A percentile compares a stretch with the other conserved stretches of the same genome.
These are phyloP conservation scores for Suillus sp. DNA, from an alignment of 768 basidiomycete genomes.

Conservation along the genomic window DNA sequence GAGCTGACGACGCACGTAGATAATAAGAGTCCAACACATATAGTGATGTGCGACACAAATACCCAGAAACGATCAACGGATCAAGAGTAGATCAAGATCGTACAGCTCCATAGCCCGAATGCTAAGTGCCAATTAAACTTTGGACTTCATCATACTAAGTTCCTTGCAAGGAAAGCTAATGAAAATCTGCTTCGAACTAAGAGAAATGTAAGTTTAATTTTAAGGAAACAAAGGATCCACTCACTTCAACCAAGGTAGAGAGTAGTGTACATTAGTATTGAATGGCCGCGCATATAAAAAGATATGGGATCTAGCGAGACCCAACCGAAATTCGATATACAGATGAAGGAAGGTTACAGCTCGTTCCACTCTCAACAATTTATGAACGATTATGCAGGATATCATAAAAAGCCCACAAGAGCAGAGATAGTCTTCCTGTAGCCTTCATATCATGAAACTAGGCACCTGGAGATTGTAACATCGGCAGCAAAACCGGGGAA, in stretches of 20 bases:
- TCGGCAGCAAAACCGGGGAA: neutral
- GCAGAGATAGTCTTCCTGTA: neutral
- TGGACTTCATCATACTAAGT: neutral
- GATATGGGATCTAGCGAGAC: neutral
- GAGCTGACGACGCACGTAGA: slow-evolving; percentile 3
- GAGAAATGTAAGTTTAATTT: neutral
- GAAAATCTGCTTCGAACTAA: neutral
- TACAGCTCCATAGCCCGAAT: neutral
- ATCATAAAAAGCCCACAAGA: neutral
- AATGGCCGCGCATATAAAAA: neutral
- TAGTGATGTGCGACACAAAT: neutral
- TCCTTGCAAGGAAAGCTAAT: neutral
- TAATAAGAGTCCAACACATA: neutral
- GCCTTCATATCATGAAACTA: neutral
- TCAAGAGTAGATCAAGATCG: neutral
- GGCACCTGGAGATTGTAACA: neutral
- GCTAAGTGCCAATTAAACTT: neutral
- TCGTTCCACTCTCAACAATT: neutral
- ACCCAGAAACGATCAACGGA: neutral
- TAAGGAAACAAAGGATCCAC: neutral
- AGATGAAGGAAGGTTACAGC: neutral
- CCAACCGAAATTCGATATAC: neutral
- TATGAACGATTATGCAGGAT: neutral
- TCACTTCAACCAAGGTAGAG: neutral
- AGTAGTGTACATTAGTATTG: neutral